Evolutionary conservation across 2,329 filamentous ascomycete genomes (phyloP), one percentile per base, ranked within the genome.

Genomic region (Hysterium pulicare): DNA sequence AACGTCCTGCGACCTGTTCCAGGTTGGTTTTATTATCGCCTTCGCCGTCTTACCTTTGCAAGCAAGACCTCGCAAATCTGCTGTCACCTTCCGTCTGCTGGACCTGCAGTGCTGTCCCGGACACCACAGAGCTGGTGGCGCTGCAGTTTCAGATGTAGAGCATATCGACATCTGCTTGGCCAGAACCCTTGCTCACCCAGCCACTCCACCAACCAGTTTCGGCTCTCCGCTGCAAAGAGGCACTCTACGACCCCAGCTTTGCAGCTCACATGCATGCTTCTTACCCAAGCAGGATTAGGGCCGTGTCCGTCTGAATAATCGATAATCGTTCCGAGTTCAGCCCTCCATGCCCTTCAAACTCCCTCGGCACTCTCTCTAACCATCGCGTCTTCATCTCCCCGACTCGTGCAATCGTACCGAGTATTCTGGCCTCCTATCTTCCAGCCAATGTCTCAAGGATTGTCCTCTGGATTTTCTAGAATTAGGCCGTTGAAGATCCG

Each of bases 351-450:
- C 32, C 37, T 24, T 22, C 45, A 62, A 62, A 61, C 55, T 49
- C 56, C 55, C 54, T 46, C 47, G 44, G 43, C 50, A 36, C 19
- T 49, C 50, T 46, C 45, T 46, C 36, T 41, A 46, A 50, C 49
- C 30, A 54, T 42, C 51, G 50, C 55, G 21, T 53, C 58, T 51
- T 66, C 61, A 66, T 65, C 54, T 64, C 59, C 58, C 51, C 53
- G 61, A 66, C 53, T 64, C 62, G 46, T 50, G 52, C 40, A 26
- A 31, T 34, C 32, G 11, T 34, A 11, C 3, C 32, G 4, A 4
- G 11, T 15, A 15, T 4, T 11, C 32, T 34, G 15, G n/a, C 15
- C 32, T 17, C 4, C 21, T 34, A 10, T 33, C 7, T 7, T 16
- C 31, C 31, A n/a, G 8, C 15, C 11, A 19, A 4, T 19, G 17